These are phyloP conservation scores for Diplodia scrobiculata DNA, from an alignment of 2,329 filamentous ascomycete species.

Conservation along the genomic window DNA sequence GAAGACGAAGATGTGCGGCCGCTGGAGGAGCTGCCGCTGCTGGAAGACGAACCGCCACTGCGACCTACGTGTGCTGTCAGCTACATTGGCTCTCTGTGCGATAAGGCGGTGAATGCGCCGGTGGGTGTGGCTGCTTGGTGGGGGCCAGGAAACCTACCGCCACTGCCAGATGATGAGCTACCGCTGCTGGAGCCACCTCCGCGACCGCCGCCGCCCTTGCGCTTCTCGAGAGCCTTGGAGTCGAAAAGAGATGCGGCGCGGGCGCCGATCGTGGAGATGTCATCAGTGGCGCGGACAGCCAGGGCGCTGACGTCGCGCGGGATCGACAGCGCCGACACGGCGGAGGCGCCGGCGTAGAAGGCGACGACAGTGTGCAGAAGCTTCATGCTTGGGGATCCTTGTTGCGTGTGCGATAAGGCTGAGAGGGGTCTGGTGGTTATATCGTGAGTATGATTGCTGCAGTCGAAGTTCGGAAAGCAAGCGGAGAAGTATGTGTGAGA, in stretches of 20 bases:
- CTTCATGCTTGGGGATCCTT: slow-evolving; percentile 10
- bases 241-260: slow-evolving; percentile 35
- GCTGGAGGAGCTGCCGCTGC: slow-evolving; percentile 30
- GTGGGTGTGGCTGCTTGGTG: not conserved
- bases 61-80: slow-evolving; percentile 31
- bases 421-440: not conserved
- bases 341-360: slow-evolving; percentile 1
- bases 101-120: not conserved
- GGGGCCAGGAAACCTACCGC: slow-evolving; percentile 1
- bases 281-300: slow-evolving; percentile 34
- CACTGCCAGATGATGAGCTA: not conserved
- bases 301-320: slow-evolving; percentile 35
- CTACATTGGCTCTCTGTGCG: not conserved
- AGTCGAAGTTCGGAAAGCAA: not conserved
- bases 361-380: not conserved
- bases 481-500: slow-evolving; percentile 8
- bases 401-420: not conserved
- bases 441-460: not conserved
- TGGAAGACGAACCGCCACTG: slow-evolving; percentile 19
- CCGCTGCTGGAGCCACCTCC: slow-evolving; percentile 25
- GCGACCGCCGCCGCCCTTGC: slow-evolving; percentile 44
- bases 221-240: slow-evolving; percentile 42
- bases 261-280: slow-evolving; percentile 32
- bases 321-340: slow-evolving; percentile 19
- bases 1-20: slow-evolving; percentile 37